Conservation (phyloP, 192 early-diverging fungal genomes). For the Coemansia sp. region DNA sequence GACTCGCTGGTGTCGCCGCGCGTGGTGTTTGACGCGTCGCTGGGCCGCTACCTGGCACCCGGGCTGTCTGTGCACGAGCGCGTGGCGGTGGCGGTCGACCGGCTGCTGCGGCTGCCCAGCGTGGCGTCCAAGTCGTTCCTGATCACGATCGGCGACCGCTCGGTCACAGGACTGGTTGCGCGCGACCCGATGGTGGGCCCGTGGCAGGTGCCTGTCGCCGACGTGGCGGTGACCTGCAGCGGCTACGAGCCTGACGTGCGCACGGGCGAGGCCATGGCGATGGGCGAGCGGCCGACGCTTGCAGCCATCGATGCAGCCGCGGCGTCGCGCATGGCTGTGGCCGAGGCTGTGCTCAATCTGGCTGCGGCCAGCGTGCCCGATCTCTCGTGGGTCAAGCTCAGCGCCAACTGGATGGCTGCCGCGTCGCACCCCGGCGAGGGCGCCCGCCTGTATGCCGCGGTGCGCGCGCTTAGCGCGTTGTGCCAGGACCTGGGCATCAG, state of each 20-base stretch:
- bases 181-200: slow-evolving; percentile 99
- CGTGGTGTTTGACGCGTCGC: slow-evolving; percentile 61
- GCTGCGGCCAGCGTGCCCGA: slow-evolving; percentile 81
- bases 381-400: slow-evolving; percentile 77
- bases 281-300: slow-evolving; percentile 93
- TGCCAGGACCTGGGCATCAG: slow-evolving; percentile 91
- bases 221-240: slow-evolving; percentile 88
- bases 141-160: slow-evolving; percentile 97
- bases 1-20: slow-evolving; percentile 57
- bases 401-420: slow-evolving; percentile 99
- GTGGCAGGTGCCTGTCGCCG: slow-evolving; percentile 98
- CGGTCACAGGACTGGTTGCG: slow-evolving; percentile 90
- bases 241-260: slow-evolving; percentile 60
- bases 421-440: slow-evolving; percentile 92
- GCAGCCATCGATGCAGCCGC: slow-evolving; percentile 85
- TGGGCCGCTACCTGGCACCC: slow-evolving; percentile 63
- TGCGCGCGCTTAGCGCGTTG: slow-evolving; percentile 89
- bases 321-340: slow-evolving; percentile 96
- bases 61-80: slow-evolving; percentile 32
- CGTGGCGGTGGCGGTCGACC: slow-evolving; percentile 65
- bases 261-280: slow-evolving; percentile 95
- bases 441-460: slow-evolving; percentile 87
- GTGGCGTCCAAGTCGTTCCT: slow-evolving; percentile 95
- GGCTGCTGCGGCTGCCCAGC: slow-evolving; percentile 83
- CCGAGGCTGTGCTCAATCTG: slow-evolving; percentile 89